Conservation (phyloP, 2,329 filamentous ascomycete species). For the Septoria linicola region DNA sequence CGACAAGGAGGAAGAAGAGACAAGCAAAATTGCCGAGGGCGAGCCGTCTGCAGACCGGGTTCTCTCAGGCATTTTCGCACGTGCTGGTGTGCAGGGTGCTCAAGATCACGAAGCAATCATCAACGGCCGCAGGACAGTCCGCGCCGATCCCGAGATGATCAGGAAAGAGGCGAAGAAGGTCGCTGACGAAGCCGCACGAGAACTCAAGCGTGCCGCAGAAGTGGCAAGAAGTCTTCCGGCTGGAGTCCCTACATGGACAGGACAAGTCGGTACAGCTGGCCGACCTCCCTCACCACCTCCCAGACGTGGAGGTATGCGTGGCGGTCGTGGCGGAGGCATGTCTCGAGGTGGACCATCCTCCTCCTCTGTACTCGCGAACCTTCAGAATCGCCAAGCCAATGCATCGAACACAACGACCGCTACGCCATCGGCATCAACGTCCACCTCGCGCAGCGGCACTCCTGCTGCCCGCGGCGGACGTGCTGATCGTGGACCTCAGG, state of each 20-base stretch:
- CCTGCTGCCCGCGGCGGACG: constrained; percentile 26
- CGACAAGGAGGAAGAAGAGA: constrained; percentile 29
- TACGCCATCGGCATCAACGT: constrained; percentile 31
- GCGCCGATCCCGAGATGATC: constrained; percentile 74
- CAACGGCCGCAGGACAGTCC: constrained; percentile 64
- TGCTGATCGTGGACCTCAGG: constrained; percentile 30
- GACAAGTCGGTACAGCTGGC: constrained; percentile 74
- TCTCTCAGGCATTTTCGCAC: constrained; percentile 84
- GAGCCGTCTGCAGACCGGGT: constrained; percentile 65
- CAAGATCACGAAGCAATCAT: constrained; percentile 92
- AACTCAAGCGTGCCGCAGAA: constrained; percentile 71
- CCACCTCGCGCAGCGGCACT: constrained; percentile 28
- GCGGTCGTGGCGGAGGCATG: constrained; percentile 28
- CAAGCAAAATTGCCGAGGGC: constrained; percentile 22
- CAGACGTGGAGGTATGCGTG: constrained; percentile 46
- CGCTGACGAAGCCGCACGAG: constrained; percentile 72
- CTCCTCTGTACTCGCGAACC: constrained; percentile 45
- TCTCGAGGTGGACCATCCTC: constrained; percentile 41
- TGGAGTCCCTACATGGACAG: constrained; percentile 92
- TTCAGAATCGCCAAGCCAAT: constrained; percentile 43
- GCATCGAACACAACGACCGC: constrained; percentile 28
- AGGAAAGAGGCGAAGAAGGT: constrained; percentile 78
- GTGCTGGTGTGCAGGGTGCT: constrained; percentile 82
- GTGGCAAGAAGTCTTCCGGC: constrained; percentile 71
- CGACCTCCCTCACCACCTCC: constrained; percentile 58